A percentile compares a stretch with the other conserved stretches of the same genome.
Evolutionary conservation across 495 filamentous ascomycete genomes (phyloP).

Genomic region (Trypethelium eluteriae): DNA sequence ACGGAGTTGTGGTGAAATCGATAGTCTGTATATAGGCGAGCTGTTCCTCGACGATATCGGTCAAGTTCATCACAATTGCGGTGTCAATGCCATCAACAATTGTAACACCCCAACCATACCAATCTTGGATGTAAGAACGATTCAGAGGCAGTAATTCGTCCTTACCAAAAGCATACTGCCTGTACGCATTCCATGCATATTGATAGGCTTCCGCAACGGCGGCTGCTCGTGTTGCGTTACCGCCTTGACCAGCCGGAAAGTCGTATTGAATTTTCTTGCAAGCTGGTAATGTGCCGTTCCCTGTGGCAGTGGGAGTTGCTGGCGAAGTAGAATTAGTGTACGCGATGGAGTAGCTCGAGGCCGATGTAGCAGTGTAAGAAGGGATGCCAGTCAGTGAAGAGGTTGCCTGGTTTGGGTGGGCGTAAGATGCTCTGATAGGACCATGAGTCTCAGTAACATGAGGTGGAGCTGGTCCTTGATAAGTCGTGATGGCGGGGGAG

Average conservation of each 20-base stretch:
- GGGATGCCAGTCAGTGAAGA: slow-evolving; percentile 15
- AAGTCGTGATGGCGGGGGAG: neutral
- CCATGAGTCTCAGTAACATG: slow-evolving; percentile 5
- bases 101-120: slow-evolving; percentile 19
- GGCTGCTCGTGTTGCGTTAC: slow-evolving; percentile 19
- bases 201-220: slow-evolving; percentile 19
- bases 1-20: slow-evolving; percentile 20
- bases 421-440: neutral
- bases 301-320: slow-evolving; percentile 11
- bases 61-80: slow-evolving; percentile 22
- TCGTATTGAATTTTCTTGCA: slow-evolving; percentile 22
- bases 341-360: neutral
- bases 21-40: slow-evolving; percentile 21
- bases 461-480: slow-evolving; percentile 3
- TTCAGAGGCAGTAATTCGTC: slow-evolving; percentile 21
- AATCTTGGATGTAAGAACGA: slow-evolving; percentile 15
- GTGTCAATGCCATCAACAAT: slow-evolving; percentile 24
- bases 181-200: slow-evolving; percentile 20
- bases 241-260: slow-evolving; percentile 18
- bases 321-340: slow-evolving; percentile 16
- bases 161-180: slow-evolving; percentile 19
- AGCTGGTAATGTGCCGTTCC: slow-evolving; percentile 14
- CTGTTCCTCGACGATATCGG: slow-evolving; percentile 19
- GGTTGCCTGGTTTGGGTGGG: slow-evolving; percentile 3
- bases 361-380: slow-evolving; percentile 14